A percentile compares a stretch with the other conserved stretches of the same genome.
These are phyloP conservation scores for Fusarium sp. DNA, from an alignment of 2,329 filamentous ascomycete species.

Conservation along the genomic window DNA sequence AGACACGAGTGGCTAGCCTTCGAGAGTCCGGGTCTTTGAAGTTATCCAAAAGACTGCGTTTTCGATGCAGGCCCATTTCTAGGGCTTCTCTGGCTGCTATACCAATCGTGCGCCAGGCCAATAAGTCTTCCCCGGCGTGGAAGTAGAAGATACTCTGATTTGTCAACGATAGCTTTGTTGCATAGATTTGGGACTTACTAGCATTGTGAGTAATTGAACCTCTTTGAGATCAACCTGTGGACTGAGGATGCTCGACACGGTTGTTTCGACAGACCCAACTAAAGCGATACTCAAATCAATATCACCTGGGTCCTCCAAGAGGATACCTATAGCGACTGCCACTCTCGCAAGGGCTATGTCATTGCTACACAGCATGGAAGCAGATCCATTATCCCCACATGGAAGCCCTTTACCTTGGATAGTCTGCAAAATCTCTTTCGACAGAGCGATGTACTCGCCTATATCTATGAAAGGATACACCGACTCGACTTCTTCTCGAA, in stretches of 20 bases:
- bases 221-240: slow-evolving; percentile 52
- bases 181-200: slow-evolving; percentile 38
- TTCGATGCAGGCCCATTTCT: slow-evolving; percentile 63
- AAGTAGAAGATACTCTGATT: slow-evolving; percentile 57
- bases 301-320: slow-evolving; percentile 51
- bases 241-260: slow-evolving; percentile 47
- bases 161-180: neutral
- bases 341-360: slow-evolving; percentile 53
- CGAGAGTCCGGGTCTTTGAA: slow-evolving; percentile 51
- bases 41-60: slow-evolving; percentile 57
- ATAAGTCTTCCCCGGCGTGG: slow-evolving; percentile 62
- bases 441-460: slow-evolving; percentile 43
- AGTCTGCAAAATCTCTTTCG: slow-evolving; percentile 46
- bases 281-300: slow-evolving; percentile 48
- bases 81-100: slow-evolving; percentile 60
- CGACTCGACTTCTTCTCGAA: slow-evolving; percentile 56
- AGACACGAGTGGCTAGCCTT: slow-evolving; percentile 54
- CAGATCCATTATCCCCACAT: neutral
- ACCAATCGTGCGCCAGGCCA: slow-evolving; percentile 62
- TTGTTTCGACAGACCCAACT: slow-evolving; percentile 49
- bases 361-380: slow-evolving; percentile 20
- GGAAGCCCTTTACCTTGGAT: slow-evolving; percentile 21
- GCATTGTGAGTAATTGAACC: slow-evolving; percentile 50
- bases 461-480: slow-evolving; percentile 54
- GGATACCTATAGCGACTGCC: slow-evolving; percentile 51